Conservation (phyloP, 495 filamentous ascomycete genomes). For the Lepraria neglecta region DNA sequence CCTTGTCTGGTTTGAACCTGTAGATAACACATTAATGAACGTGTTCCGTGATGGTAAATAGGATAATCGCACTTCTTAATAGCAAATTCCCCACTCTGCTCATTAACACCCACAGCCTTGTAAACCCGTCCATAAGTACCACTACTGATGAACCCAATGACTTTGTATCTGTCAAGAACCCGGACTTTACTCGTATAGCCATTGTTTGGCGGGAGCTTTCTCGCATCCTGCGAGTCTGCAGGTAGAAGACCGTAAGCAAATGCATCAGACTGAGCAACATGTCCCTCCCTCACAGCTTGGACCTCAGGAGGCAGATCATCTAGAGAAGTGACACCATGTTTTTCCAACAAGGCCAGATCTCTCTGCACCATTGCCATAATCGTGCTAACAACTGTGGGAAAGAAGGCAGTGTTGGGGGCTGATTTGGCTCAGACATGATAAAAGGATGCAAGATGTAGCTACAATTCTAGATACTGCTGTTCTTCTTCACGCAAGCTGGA, state of each 20-base stretch:
- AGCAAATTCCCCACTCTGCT: constrained; percentile 70
- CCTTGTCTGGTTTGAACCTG: constrained; percentile 98
- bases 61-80: constrained; percentile 71
- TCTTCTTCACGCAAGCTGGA: too few relatives aligned
- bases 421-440: neutral
- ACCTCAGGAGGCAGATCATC: neutral
- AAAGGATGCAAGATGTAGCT: neutral
- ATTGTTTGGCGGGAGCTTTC: constrained; percentile 37
- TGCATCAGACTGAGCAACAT: neutral
- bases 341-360: too few relatives aligned
- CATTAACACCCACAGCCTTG: constrained; percentile 81
- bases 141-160: constrained; percentile 95
- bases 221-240: constrained; percentile 31
- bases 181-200: constrained; percentile 80
- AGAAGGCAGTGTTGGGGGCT: too few relatives aligned
- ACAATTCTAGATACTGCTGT: constrained; percentile 2
- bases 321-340: too few relatives aligned
- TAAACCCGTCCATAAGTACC: constrained; percentile 99
- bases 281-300: neutral
- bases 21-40: constrained; percentile 14
- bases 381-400: too few relatives aligned
- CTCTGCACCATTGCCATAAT: too few relatives aligned
- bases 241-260: constrained; percentile 16
- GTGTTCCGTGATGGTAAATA: constrained; percentile 1
- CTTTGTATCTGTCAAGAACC: constrained; percentile 85